A percentile compares a stretch with the other conserved stretches of the same genome.
These are phyloP conservation scores for Solanum ahanhuiri DNA, from an alignment of 257 asterid genomes.

Conservation along the genomic window DNA sequence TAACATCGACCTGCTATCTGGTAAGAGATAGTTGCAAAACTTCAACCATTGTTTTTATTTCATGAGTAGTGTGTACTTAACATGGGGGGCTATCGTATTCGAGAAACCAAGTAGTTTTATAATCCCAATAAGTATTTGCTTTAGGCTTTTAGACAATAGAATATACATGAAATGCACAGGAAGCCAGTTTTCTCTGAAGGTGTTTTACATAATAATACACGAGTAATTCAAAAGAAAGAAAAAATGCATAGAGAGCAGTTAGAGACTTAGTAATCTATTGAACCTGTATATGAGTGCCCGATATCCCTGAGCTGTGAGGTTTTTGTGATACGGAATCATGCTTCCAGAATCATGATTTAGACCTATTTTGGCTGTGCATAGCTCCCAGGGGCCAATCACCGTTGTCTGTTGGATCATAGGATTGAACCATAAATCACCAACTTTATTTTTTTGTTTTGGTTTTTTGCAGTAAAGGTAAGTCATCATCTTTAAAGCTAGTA, in stretches of 20 bases:
- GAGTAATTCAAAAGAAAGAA: neutral
- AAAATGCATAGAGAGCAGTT: neutral
- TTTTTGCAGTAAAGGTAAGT: neutral
- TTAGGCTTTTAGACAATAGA: neutral
- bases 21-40: neutral
- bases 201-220: neutral
- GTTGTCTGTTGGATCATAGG: slow-evolving; percentile 25
- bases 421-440: neutral
- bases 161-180: neutral
- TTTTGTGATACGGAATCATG: slow-evolving; percentile 87
- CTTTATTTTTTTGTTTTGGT: neutral
- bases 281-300: slow-evolving; percentile 81
- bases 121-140: neutral
- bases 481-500: slow-evolving; percentile 1
- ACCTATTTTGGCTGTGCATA: slow-evolving; percentile 53
- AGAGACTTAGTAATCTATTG: neutral
- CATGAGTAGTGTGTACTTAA: neutral
- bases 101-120: neutral
- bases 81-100: neutral
- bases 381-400: slow-evolving; percentile 46
- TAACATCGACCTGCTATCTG: neutral
- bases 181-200: neutral
- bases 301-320: slow-evolving; percentile 72
- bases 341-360: slow-evolving; percentile 82
- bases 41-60: neutral